Conservation (phyloP, 345 rosid species). For the Syzygium grande region DNA sequence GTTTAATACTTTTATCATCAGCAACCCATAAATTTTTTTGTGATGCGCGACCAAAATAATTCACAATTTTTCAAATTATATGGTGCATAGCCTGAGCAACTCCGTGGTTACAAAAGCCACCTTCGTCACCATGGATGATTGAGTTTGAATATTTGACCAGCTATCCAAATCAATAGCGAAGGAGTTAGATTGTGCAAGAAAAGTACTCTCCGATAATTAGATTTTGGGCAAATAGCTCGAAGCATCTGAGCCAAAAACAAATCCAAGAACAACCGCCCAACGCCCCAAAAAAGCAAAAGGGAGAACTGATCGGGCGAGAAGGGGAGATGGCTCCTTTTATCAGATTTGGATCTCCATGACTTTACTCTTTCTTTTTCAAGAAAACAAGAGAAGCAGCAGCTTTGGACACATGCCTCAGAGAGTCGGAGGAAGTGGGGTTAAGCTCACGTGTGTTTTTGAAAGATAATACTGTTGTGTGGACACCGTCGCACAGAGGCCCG, state of each 20-base stretch:
- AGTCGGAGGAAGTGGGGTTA: background rate
- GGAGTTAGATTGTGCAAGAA: background rate
- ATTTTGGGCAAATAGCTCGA: background rate
- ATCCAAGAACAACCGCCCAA: background rate
- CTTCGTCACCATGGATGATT: background rate
- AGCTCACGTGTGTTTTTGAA: background rate
- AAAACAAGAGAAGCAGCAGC: background rate
- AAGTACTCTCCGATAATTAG: background rate
- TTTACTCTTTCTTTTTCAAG: background rate
- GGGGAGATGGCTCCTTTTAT: background rate
- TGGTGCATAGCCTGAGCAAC: background rate
- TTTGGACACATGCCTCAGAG: background rate
- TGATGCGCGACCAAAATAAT: background rate
- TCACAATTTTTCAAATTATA: background rate
- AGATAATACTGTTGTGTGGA: background rate
- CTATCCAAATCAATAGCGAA: background rate
- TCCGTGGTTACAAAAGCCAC: background rate
- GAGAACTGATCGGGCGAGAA: background rate
- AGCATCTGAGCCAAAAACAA: background rate
- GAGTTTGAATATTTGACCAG: background rate
- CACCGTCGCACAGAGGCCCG: background rate
- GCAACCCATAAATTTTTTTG: background rate
- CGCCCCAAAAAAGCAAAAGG: background rate
- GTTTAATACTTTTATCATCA: background rate
- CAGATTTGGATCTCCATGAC: background rate